Evolutionary conservation across 306 rosid genomes (phyloP).

Genomic region (Fagus sylvatica): DNA sequence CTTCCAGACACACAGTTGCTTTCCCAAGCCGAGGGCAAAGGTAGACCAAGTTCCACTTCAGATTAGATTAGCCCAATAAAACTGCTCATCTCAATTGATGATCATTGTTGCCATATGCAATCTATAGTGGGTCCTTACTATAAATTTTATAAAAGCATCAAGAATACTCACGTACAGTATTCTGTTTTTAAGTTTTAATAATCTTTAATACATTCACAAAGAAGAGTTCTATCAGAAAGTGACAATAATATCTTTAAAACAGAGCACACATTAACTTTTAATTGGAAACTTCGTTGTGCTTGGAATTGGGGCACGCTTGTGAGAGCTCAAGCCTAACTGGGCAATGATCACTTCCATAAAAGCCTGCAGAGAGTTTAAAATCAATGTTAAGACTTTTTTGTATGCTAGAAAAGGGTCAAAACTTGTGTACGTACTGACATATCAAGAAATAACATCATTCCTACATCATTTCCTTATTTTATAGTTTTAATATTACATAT

Average conservation of each 20-base stretch:
- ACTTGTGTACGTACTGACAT: not conserved
- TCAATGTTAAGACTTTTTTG: conserved; percentile 17
- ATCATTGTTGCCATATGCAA: not conserved
- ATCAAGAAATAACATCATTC: not conserved
- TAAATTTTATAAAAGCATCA: not conserved
- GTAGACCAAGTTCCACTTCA: not conserved
- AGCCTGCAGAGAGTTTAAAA: conserved; percentile 53
- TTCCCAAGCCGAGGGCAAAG: not conserved
- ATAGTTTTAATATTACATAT: not conserved
- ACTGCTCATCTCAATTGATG: not conserved
- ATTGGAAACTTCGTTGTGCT: conserved; percentile 32
- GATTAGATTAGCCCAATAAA: not conserved
- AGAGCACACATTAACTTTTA: conserved; percentile 15
- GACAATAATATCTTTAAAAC: not conserved
- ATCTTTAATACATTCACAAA: not conserved
- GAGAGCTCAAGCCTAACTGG: conserved; percentile 84
- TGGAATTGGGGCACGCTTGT: conserved; percentile 36
- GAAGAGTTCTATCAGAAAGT: not conserved
- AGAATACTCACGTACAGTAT: not conserved
- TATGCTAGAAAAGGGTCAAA: not conserved
- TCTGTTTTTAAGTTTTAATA: too few relatives aligned
- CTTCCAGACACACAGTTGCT: too few relatives aligned
- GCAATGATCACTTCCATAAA: conserved; percentile 95
- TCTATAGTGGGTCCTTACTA: not conserved
- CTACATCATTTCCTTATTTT: not conserved